Percentiles rank a stretch among this genome's conserved stretches.
These are phyloP conservation scores for Brassica carinata DNA, from an alignment of 345 rosid species.

Conservation along the genomic window DNA sequence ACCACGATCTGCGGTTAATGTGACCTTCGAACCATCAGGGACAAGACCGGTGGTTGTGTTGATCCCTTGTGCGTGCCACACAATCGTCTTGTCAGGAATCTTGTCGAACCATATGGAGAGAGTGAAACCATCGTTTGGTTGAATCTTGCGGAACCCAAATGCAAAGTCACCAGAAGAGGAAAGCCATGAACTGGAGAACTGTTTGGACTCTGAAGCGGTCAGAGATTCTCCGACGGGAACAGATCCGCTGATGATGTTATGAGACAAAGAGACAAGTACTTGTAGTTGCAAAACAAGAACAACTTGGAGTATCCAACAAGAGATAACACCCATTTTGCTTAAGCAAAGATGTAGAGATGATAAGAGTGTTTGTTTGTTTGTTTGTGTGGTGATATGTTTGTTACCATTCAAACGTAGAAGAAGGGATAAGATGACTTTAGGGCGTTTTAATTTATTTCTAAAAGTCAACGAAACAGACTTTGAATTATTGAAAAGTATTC, in stretches of 20 bases:
- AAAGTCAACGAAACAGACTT: not conserved
- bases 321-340: not conserved
- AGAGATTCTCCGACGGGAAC: not conserved
- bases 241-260: not conserved
- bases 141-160: not conserved
- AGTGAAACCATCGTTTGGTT: not conserved
- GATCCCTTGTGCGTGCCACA: not conserved
- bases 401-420: not conserved
- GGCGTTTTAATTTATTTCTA: not conserved
- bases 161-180: not conserved
- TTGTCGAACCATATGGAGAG: not conserved
- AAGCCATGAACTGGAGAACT: not conserved
- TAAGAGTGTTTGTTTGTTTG: not conserved
- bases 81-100: not conserved
- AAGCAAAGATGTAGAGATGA: not conserved
- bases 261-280: not conserved
- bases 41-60: constrained; percentile 1
- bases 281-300: not conserved
- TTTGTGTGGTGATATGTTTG: not conserved
- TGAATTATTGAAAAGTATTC: not conserved
- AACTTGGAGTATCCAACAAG: not conserved
- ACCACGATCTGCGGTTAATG: not conserved
- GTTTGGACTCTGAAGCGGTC: not conserved
- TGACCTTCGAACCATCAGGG: not conserved
- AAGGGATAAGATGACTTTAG: not conserved